Evolutionary conservation across 192 early-diverging fungal species (phyloP), one percentile per base, ranked within the genome.

Genomic region (Chytriomyces confervae): DNA sequence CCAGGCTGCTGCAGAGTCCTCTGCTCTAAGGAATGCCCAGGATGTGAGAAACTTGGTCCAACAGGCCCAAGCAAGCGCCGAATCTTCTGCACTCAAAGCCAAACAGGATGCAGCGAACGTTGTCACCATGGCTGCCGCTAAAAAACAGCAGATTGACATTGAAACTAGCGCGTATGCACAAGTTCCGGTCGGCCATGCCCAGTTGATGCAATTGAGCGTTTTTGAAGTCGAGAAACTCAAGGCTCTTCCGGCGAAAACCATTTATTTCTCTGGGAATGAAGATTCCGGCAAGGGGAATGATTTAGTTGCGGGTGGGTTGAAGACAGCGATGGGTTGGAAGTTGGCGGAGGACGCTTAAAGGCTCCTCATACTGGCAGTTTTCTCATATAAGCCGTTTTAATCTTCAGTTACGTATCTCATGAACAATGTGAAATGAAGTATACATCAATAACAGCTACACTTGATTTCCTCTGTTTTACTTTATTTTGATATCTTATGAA

Each of bases 71-170:
- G 85, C 84, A 1, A 75, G 47, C 29, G 82, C 85, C 13, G 79
- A 85, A 50, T 49, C 85, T 23, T 80, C 84, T 29, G 66, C 78
- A 63, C 43, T 84, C 10, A 20, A 77, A 36, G 69, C 85, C 27
- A 57, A 69, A 18, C 85, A 86, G 66, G 68, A 83, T 44, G 85
- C 82, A 11, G 84, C 84, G 77, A 86, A 86, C 78, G 80, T 82
- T 50, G 65, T 84, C 6, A 57, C 66, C 5, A 45, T 86, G 24
- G 85, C 85, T 23, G 84, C 86, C 20, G 85, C 85, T 10, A 72
- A 81, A 70, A 48, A 62, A 49, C 50, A 51, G 43, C 77, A 84
- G 51, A 79, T 86, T 50, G 79, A 79, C 45, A 20, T 86, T 27
- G 65, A 83, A 46, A 51, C 82, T 6, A 62, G 57, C 8, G 85